These are phyloP conservation scores for Aspergillus luchuensis DNA, from an alignment of 2,329 filamentous ascomycete genomes.

Conservation along the genomic window DNA sequence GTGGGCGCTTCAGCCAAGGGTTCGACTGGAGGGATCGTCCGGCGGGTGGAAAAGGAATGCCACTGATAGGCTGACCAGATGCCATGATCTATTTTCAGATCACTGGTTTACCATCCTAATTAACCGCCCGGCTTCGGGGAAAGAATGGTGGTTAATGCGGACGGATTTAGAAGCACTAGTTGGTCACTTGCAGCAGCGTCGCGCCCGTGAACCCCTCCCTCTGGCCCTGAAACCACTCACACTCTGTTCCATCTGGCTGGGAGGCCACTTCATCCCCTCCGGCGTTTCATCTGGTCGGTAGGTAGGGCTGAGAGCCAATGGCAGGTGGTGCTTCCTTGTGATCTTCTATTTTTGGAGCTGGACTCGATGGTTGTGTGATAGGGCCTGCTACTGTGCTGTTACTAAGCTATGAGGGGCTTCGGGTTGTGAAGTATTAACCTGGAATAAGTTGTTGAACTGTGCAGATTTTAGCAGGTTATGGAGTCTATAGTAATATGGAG, in stretches of 20 bases:
- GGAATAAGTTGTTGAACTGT: no score
- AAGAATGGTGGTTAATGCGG: background rate
- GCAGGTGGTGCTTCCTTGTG: background rate
- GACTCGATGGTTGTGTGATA: background rate
- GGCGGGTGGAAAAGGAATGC: background rate
- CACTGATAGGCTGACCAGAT: background rate
- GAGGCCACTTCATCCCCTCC: background rate
- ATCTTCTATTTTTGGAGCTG: background rate
- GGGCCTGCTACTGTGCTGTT: no score
- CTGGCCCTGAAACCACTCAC: conserved; percentile 3
- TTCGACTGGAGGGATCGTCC: background rate
- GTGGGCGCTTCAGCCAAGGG: background rate
- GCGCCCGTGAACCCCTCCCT: conserved; percentile 1
- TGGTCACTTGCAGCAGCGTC: conserved; percentile 3
- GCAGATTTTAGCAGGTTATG: no score
- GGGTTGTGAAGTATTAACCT: no score
- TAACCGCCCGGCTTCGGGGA: background rate
- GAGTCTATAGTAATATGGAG: no score
- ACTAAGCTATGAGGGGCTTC: no score
- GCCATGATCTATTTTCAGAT: background rate
- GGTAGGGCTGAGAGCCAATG: background rate
- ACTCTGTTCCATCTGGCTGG: background rate
- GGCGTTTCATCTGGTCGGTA: background rate
- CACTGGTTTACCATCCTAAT: background rate
- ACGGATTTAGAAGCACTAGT: conserved; percentile 16